phyloP scores from a whole-genome alignment of 352 stramenopile genomes.

The Poterioochromonas sp. region DNA sequence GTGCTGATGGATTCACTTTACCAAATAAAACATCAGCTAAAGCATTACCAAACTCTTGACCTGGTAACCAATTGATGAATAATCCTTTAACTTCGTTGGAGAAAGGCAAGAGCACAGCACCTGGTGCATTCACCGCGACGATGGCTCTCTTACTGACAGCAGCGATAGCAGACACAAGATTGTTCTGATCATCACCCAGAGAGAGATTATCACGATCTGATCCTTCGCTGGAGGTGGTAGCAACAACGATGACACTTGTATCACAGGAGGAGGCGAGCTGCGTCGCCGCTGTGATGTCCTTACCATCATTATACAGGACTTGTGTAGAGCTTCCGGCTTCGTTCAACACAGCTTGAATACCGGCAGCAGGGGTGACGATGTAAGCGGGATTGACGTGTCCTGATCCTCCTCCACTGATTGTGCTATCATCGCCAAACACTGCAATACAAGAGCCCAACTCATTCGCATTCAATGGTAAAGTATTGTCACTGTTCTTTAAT shows the following conservation, averaged over 20 bases:
- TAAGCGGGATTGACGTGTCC: constrained; percentile 54
- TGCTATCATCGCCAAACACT: constrained; percentile 66
- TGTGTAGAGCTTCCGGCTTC: not conserved
- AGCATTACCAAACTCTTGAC: constrained; percentile 64
- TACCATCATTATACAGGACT: constrained; percentile 46
- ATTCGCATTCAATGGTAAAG: constrained; percentile 55
- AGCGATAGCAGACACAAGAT: constrained; percentile 60
- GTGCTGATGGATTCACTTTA: constrained; percentile 61
- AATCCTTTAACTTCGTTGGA: constrained; percentile 59
- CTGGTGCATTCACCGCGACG: constrained; percentile 66
- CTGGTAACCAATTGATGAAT: constrained; percentile 66
- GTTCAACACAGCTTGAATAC: constrained; percentile 47
- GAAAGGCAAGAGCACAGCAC: constrained; percentile 59
- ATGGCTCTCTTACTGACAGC: constrained; percentile 53
- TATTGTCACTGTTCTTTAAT: constrained; percentile 61
- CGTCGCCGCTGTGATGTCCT: constrained; percentile 51
- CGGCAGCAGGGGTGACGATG: constrained; percentile 60
- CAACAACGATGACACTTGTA: constrained; percentile 66
- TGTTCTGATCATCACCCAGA: constrained; percentile 56
- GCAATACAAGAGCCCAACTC: constrained; percentile 54
- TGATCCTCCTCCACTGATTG: constrained; percentile 33
- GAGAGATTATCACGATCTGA: constrained; percentile 62
- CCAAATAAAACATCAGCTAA: constrained; percentile 68
- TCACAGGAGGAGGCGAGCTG: constrained; percentile 51
- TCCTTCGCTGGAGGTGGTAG: constrained; percentile 60